Conservation (phyloP, 2,329 filamentous ascomycete genomes). For the Penicillium sp. region DNA sequence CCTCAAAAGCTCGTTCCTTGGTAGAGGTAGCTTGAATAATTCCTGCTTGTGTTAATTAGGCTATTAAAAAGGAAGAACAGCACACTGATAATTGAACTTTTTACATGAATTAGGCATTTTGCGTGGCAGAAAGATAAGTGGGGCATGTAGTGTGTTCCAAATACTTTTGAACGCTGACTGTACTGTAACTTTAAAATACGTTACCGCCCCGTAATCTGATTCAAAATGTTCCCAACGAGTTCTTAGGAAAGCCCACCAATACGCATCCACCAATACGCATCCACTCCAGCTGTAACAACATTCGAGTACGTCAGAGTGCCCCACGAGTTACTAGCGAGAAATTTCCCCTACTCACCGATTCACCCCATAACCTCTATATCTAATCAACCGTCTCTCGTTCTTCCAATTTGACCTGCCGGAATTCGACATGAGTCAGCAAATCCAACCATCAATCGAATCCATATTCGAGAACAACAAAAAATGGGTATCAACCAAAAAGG, state of each 20-base stretch:
- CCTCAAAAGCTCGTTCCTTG: too few species aligned
- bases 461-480: constrained; percentile 72
- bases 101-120: background rate
- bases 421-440: constrained; percentile 13
- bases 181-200: background rate
- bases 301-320: constrained; percentile 1
- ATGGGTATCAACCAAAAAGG: constrained; percentile 67
- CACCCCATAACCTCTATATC: background rate
- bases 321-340: constrained; percentile 3
- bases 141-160: background rate
- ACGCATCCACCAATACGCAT: background rate
- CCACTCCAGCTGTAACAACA: background rate
- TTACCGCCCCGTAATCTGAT: background rate
- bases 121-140: background rate
- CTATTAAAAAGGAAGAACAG: background rate
- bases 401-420: background rate
- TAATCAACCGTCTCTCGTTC: background rate
- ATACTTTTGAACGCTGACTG: background rate
- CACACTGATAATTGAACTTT: background rate
- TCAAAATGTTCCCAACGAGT: background rate
- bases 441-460: constrained; percentile 58
- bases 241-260: background rate
- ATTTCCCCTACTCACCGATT: background rate
- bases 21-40: background rate
- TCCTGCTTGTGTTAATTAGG: background rate